phyloP scores from a whole-genome alignment of 1,139 yeast genomes.

The Candida albicans region DNA sequence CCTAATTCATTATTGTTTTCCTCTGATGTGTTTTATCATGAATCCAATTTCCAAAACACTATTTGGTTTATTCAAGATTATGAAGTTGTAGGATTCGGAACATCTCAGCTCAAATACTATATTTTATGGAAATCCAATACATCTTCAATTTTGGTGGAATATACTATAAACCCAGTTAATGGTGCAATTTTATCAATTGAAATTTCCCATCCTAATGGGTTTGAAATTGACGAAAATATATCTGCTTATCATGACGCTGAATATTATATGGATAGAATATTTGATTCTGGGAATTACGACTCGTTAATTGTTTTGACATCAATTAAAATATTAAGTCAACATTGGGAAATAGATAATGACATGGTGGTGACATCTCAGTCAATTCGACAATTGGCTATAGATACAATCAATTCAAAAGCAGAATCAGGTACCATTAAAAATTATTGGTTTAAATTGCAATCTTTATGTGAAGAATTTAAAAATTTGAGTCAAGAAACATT shows the following conservation, averaged over 20 bases:
- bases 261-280: slow-evolving; percentile 42
- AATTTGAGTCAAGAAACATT: slow-evolving; percentile 57
- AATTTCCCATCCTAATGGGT: slow-evolving; percentile 20
- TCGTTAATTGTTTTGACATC: slow-evolving; percentile 44
- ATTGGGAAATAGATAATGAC: slow-evolving; percentile 16
- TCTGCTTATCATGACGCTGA: slow-evolving; percentile 32
- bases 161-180: slow-evolving; percentile 18
- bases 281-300: slow-evolving; percentile 51
- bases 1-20: slow-evolving; percentile 20
- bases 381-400: slow-evolving; percentile 21
- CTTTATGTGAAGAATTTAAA: slow-evolving; percentile 66
- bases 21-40: slow-evolving; percentile 9
- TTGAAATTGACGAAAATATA: slow-evolving; percentile 19
- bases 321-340: slow-evolving; percentile 31
- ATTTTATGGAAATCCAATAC: slow-evolving; percentile 68
- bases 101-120: slow-evolving; percentile 20
- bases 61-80: slow-evolving; percentile 54
- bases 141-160: slow-evolving; percentile 41
- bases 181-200: slow-evolving; percentile 21
- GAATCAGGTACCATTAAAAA: slow-evolving; percentile 7
- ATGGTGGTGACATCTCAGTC: slow-evolving; percentile 4
- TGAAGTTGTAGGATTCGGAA: slow-evolving; percentile 23
- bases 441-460: slow-evolving; percentile 58
- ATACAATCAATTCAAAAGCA: slow-evolving; percentile 21
- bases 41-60: slow-evolving; percentile 21